Base-by-base conservation (phyloP, 2,329 filamentous ascomycete species). In the Fusarium sororula region DNA sequence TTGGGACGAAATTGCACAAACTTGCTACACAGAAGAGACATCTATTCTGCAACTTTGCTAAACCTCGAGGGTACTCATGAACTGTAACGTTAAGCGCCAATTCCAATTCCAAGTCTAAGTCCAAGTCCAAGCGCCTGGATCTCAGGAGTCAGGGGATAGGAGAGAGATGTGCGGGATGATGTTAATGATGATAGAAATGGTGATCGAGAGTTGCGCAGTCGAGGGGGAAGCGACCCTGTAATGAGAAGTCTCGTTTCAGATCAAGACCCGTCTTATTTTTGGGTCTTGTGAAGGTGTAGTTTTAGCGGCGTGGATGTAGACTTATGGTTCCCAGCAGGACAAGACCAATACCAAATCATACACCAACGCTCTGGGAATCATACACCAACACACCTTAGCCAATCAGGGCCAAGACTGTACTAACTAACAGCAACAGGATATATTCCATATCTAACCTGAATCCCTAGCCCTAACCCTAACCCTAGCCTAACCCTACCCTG, bases 191-290 rank as follows among this genome's bases (percentile, higher is more conserved):
- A 53, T 47, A 51, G 54, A 58, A 32, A 62, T 51, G 39, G 28
- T 45, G 48, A 53, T 53, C n/a, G 48, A 69, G 66, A 51, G 48
- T 57, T 62, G 53, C 55, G 66, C 44, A 50, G 51, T 38, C 64
- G 47, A 71, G 61, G 72, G 66, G 50, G 70, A 73, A 58, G 64
- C 39, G 66, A 71, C 60, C 65, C 65, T 75, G 65, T 42, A 73
- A 73, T 76, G 68, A 48, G 62, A 50, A 71, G 60, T 63, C 68
- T 71, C 55, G 74, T 76, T 76, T 77, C 74, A 77, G 74, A 76
- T 75, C 66, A 44, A 70, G 66, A 66, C 66, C 66, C 66, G 66
- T 68, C 66, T 65, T 44, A 59, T 37, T 48, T 67, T 67, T 48
- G 26, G 32, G 62, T 39, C 54, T 24, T n/a, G n/a, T 44, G 22